These are phyloP conservation scores for Alternaria ethzedia DNA, from an alignment of 2,329 filamentous ascomycete genomes.

Conservation along the genomic window DNA sequence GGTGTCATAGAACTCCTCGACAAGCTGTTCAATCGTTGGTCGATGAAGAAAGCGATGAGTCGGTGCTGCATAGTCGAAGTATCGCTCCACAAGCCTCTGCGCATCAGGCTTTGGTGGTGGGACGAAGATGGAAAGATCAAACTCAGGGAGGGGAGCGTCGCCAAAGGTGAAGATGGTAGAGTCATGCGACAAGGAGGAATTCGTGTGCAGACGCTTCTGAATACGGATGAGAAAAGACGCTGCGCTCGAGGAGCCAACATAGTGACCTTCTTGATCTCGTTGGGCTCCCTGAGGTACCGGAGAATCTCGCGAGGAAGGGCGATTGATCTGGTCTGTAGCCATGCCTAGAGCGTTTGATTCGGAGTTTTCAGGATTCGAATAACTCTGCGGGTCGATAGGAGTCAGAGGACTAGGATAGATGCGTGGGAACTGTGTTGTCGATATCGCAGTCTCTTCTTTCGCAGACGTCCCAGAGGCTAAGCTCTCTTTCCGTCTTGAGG, in stretches of 20 bases:
- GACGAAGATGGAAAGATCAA: conserved; percentile 53
- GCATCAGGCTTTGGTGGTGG: conserved; percentile 52
- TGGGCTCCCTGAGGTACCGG: conserved; percentile 53
- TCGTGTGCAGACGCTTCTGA: conserved; percentile 57
- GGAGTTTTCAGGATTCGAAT: conserved; percentile 1
- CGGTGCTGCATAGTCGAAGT: conserved; percentile 67
- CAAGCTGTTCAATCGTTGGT: conserved; percentile 56
- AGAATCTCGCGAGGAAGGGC: conserved; percentile 48
- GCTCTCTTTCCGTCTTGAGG: conserved; percentile 19
- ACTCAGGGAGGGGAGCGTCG: conserved; percentile 57
- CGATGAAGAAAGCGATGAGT: conserved; percentile 66
- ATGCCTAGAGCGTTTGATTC: conserved; percentile 19
- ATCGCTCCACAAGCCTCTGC: conserved; percentile 57
- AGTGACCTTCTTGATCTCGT: conserved; percentile 56
- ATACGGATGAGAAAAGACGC: conserved; percentile 59
- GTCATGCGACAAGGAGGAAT: conserved; percentile 44
- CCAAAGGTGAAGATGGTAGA: conserved; percentile 59
- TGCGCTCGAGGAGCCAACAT: conserved; percentile 57
- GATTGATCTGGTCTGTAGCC: conserved; percentile 19
- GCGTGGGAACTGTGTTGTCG: conserved; percentile 28
- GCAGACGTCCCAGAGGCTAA: conserved; percentile 15
- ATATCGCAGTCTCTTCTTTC: conserved; percentile 14
- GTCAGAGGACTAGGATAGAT: conserved; percentile 20
- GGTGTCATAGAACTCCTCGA: conserved; percentile 56
- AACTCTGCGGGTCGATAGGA: conserved; percentile 22